Percentiles rank a stretch among this genome's conserved stretches.
These are phyloP conservation scores for Mucor irregularis DNA, from an alignment of 371 early-diverging fungal species.

Conservation along the genomic window DNA sequence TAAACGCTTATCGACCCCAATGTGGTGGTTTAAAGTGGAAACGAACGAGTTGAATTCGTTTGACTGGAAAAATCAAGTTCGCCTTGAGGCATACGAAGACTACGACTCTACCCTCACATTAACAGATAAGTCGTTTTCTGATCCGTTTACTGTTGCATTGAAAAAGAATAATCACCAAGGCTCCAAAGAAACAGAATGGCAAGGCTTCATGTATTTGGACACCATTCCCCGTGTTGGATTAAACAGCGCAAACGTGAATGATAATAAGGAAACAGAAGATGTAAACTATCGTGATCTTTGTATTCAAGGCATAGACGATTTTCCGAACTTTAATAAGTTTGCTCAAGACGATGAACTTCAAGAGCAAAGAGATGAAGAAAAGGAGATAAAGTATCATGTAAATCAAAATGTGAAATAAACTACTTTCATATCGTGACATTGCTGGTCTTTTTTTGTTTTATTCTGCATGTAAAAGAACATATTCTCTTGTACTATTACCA, in stretches of 20 bases:
- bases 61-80: constrained; percentile 11
- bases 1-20: neutral
- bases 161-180: neutral
- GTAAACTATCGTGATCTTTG: neutral
- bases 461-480: constrained; percentile 83
- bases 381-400: neutral
- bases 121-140: neutral
- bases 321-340: constrained; percentile 4
- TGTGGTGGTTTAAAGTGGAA: neutral
- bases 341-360: neutral
- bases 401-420: too few relatives aligned
- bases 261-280: neutral
- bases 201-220: constrained; percentile 4
- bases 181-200: constrained; percentile 1
- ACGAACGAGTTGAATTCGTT: neutral
- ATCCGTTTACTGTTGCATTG: constrained; percentile 7
- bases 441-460: constrained; percentile 4
- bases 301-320: constrained; percentile 1
- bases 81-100: constrained; percentile 5
- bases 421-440: too few relatives aligned
- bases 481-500: constrained; percentile 89
- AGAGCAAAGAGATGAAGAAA: neutral
- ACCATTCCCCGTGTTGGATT: neutral
- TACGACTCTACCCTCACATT: neutral
- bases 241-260: constrained; percentile 2